phyloP scores from a whole-genome alignment of 2,329 filamentous ascomycete genomes.

The Verticillium tricorpus region DNA sequence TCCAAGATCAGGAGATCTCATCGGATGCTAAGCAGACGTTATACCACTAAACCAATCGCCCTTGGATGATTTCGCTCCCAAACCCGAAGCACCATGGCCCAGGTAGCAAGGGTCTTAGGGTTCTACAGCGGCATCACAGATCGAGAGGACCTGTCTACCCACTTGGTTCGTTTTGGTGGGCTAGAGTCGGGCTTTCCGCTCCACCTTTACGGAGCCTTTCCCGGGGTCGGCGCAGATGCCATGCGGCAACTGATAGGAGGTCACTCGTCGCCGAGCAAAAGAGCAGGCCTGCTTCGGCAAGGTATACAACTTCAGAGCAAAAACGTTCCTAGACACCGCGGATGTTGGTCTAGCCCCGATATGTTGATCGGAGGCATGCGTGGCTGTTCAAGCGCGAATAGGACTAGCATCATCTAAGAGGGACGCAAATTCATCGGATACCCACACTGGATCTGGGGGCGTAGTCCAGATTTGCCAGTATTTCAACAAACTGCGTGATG shows the following conservation, averaged over 20 bases:
- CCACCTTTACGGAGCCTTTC: neutral
- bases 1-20: neutral
- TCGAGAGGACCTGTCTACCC: neutral
- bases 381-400: too few relatives aligned
- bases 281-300: too few relatives aligned
- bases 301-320: too few relatives aligned
- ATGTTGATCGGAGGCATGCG: too few relatives aligned
- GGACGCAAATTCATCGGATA: neutral
- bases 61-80: neutral
- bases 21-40: neutral
- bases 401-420: neutral
- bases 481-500: slow-evolving; percentile 4
- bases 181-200: neutral
- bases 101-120: neutral
- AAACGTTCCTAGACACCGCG: too few relatives aligned
- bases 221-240: neutral
- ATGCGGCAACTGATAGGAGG: neutral
- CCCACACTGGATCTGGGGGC: neutral
- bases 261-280: too few relatives aligned
- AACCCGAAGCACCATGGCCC: neutral
- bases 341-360: too few relatives aligned
- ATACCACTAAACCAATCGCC: neutral
- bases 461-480: slow-evolving; percentile 1
- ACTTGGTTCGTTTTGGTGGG: neutral
- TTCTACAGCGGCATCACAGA: neutral